Evolutionary conservation across 2,329 filamentous ascomycete genomes (phyloP).

Genomic region (Exophiala aquamarina): DNA sequence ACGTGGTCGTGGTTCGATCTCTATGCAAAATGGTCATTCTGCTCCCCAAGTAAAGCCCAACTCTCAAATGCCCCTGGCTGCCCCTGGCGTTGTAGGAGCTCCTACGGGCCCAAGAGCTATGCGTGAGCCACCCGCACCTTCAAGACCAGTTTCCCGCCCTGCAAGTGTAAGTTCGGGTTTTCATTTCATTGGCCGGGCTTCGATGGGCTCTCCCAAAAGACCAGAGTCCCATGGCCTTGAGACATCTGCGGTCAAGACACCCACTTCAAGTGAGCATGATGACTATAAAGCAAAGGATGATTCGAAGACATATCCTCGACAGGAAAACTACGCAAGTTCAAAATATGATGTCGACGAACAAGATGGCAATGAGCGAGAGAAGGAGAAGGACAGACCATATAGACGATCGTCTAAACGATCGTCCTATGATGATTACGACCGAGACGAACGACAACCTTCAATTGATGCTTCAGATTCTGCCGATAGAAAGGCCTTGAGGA

Average conservation of each 20-base stretch:
- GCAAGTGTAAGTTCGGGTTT: conserved; percentile 19
- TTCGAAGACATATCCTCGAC: conserved; percentile 16
- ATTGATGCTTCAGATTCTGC: conserved; percentile 64
- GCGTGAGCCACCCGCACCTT: conserved; percentile 49
- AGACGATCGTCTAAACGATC: conserved; percentile 35
- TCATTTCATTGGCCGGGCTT: conserved; percentile 29
- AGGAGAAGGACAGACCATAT: conserved; percentile 22
- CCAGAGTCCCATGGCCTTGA: conserved; percentile 23
- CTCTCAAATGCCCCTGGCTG: conserved; percentile 30
- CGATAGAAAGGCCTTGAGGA: conserved; percentile 55
- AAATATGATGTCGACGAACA: conserved; percentile 13
- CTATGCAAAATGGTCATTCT: conserved; percentile 29
- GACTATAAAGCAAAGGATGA: conserved; percentile 44
- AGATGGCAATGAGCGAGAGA: conserved; percentile 23
- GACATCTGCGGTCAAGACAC: conserved; percentile 14
- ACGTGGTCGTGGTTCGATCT: conserved; percentile 40
- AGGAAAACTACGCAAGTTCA: conserved; percentile 12
- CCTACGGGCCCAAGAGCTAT: conserved; percentile 94
- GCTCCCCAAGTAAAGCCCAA: conserved; percentile 32
- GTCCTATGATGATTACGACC: conserved; percentile 50
- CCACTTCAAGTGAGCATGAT: conserved; percentile 22
- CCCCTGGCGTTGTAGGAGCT: conserved; percentile 65
- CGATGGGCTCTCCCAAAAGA: conserved; percentile 15
- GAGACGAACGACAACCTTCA: conserved; percentile 45
- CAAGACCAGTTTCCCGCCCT: conserved; percentile 19